A percentile compares a stretch with the other conserved stretches of the same genome.
These are phyloP conservation scores for Nitzschia inconspicua DNA, from an alignment of 108 stramenopile species.

Conservation along the genomic window DNA sequence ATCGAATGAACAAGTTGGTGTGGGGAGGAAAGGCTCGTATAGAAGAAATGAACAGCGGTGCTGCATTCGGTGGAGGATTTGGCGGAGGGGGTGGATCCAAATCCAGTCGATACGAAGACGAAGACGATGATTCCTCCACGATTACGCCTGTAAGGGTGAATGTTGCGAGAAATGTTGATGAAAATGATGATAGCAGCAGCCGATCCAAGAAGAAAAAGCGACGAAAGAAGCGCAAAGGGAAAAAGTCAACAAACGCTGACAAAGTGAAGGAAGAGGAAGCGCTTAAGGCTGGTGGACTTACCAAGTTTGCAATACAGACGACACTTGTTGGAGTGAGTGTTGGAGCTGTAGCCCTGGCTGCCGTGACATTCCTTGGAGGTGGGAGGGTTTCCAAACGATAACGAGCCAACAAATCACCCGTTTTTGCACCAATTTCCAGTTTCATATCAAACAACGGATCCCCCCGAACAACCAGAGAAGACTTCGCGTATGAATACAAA, in stretches of 20 bases:
- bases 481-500: neutral
- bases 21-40: conserved; percentile 34
- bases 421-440: neutral
- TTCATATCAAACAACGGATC: too few relatives aligned
- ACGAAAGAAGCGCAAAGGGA: conserved; percentile 11
- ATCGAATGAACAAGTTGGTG: conserved; percentile 27
- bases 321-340: conserved; percentile 16
- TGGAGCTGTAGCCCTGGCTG: conserved; percentile 28
- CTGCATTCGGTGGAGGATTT: neutral
- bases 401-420: neutral
- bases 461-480: too few relatives aligned
- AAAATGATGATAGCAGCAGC: conserved; percentile 18
- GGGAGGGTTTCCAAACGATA: conserved; percentile 2
- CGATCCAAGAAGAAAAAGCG: conserved; percentile 8
- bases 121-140: neutral
- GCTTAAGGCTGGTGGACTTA: neutral
- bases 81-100: neutral
- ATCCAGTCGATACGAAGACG: neutral
- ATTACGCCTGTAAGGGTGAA: neutral
- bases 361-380: conserved; percentile 11
- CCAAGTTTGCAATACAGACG: conserved; percentile 15
- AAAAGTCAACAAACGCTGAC: neutral
- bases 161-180: neutral
- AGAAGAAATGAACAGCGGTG: neutral
- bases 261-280: neutral